Evolutionary conservation across 768 basidiomycete species (phyloP).

Genomic region (Mycena rosella): DNA sequence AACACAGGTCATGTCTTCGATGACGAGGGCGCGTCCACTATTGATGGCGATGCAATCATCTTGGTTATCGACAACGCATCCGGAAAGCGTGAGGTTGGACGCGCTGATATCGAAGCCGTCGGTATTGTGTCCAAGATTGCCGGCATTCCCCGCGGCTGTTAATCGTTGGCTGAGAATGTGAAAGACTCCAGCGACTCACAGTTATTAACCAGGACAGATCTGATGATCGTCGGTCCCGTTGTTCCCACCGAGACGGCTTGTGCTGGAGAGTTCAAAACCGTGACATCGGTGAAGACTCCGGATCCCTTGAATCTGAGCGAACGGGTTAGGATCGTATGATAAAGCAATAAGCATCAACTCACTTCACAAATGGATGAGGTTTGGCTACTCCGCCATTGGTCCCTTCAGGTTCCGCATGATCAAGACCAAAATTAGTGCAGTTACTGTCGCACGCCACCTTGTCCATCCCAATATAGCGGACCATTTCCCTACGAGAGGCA

Average conservation of each 20-base stretch:
- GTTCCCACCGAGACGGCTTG: constrained; percentile 37
- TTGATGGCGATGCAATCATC: constrained; percentile 39
- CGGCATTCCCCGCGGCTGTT: constrained; percentile 31
- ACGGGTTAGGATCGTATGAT: background rate
- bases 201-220: constrained; percentile 32
- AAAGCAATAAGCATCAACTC: background rate
- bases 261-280: constrained; percentile 32
- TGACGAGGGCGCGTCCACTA: constrained; percentile 11
- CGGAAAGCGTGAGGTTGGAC: constrained; percentile 30
- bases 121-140: constrained; percentile 36
- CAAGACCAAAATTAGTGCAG: background rate
- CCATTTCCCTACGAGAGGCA: constrained; percentile 28
- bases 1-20: constrained; percentile 55
- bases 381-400: constrained; percentile 37
- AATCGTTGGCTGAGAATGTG: background rate
- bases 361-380: constrained; percentile 37
- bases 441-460: background rate
- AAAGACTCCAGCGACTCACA: constrained; percentile 7
- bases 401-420: constrained; percentile 13
- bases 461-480: constrained; percentile 35
- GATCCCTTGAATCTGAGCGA: constrained; percentile 30
- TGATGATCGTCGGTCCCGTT: constrained; percentile 20
- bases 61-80: constrained; percentile 32
- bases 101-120: constrained; percentile 39
- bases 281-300: constrained; percentile 33